A percentile compares a stretch with the other conserved stretches of the same genome.
phyloP scores from a whole-genome alignment of 768 basidiomycete genomes.

The Lentinula sp. region DNA sequence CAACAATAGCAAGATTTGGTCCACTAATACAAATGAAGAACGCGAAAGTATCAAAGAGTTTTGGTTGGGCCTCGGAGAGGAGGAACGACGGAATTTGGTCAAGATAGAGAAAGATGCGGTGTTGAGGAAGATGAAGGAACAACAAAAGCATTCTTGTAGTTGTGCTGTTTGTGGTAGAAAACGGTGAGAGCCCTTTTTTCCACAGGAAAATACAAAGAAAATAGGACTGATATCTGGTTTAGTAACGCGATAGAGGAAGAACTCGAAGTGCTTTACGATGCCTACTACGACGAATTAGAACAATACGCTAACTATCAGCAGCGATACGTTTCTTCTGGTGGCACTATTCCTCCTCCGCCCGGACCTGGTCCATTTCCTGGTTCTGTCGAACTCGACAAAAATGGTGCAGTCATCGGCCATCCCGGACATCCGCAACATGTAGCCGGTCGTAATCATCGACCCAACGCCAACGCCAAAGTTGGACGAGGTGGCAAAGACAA shows the following conservation, averaged over 20 bases:
- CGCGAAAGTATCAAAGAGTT: constrained; percentile 97
- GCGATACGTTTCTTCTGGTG: constrained; percentile 88
- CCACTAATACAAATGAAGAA: constrained; percentile 86
- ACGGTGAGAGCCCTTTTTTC: constrained; percentile 57
- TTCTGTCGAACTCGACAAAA: constrained; percentile 93
- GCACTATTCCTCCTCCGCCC: constrained; percentile 84
- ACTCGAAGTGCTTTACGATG: constrained; percentile 99
- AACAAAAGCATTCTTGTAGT: constrained; percentile 93
- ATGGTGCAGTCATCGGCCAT: constrained; percentile 52
- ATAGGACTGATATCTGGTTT: constrained; percentile 6
- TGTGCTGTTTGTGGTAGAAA: constrained; percentile 97
- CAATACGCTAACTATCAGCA: constrained; percentile 98
- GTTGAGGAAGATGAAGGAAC: constrained; percentile 98
- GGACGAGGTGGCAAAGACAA: neutral
- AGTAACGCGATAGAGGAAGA: constrained; percentile 99
- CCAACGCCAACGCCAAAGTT: neutral
- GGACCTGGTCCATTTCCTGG: constrained; percentile 99
- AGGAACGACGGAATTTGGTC: constrained; percentile 87
- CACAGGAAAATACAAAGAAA: constrained; percentile 6
- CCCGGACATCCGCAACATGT: constrained; percentile 12
- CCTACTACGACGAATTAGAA: constrained; percentile 99
- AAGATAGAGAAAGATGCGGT: constrained; percentile 99
- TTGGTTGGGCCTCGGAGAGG: constrained; percentile 91
- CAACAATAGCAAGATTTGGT: constrained; percentile 86
- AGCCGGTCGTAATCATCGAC: neutral